Percentiles rank a stretch among this genome's conserved stretches.
Evolutionary conservation across 352 stramenopile genomes (phyloP).

Genomic region (Phytophthora crassamura): DNA sequence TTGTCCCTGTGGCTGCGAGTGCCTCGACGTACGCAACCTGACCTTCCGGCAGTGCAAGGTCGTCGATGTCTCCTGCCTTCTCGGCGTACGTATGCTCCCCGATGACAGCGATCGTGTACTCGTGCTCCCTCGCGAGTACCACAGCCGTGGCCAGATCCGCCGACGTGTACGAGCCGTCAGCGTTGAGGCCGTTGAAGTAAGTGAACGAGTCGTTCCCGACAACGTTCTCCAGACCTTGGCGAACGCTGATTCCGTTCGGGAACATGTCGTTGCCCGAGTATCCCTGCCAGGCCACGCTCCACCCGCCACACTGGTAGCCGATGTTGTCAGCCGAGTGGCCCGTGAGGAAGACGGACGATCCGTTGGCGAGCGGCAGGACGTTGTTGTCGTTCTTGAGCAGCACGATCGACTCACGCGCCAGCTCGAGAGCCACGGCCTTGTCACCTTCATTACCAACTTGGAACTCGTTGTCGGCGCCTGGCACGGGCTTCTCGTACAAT

Average conservation of each 20-base stretch:
- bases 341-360: constrained; percentile 65
- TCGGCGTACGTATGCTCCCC: constrained; percentile 85
- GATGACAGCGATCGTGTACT: constrained; percentile 81
- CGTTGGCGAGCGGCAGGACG: constrained; percentile 52
- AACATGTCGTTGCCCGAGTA: constrained; percentile 69
- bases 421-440: constrained; percentile 53
- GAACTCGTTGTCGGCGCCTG: constrained; percentile 43
- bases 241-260: constrained; percentile 64
- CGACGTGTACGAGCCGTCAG: constrained; percentile 50
- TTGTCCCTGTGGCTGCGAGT: constrained; percentile 68
- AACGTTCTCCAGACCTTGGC: constrained; percentile 52
- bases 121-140: constrained; percentile 45
- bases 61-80: constrained; percentile 87
- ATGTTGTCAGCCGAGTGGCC: constrained; percentile 70
- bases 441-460: constrained; percentile 57
- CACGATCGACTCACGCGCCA: constrained; percentile 81
- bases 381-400: constrained; percentile 78
- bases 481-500: constrained; percentile 70
- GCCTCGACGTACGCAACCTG: constrained; percentile 80
- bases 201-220: constrained; percentile 36
- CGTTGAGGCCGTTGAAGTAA: constrained; percentile 65
- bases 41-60: constrained; percentile 65
- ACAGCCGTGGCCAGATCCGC: constrained; percentile 64
- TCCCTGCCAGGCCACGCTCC: constrained; percentile 88
- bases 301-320: constrained; percentile 75